Evolutionary conservation across 306 rosid genomes (phyloP).

Genomic region (Elaeagnus macrophylla): DNA sequence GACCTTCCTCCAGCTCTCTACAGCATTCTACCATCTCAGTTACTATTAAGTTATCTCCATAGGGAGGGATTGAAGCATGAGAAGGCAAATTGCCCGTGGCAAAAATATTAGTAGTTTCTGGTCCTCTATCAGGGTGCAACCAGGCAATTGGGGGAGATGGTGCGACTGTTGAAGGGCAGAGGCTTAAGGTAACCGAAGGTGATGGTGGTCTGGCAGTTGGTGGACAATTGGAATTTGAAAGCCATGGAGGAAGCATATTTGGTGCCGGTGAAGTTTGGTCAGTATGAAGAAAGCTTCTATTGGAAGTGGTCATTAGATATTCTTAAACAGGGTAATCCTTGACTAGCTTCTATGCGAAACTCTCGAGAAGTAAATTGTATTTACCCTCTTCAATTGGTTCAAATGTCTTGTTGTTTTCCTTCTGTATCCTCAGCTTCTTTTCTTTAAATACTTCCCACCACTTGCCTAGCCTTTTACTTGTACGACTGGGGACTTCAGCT

Average conservation of each 20-base stretch:
- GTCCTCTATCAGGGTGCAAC: constrained; percentile 69
- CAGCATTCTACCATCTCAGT: constrained; percentile 76
- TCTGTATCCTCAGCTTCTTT: constrained; percentile 66
- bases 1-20: constrained; percentile 83
- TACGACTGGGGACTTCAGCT: constrained; percentile 69
- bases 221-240: constrained; percentile 47
- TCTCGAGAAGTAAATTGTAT: constrained; percentile 62
- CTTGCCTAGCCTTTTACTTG: constrained; percentile 81
- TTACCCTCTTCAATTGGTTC: constrained; percentile 55
- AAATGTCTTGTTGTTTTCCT: constrained; percentile 34
- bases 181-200: constrained; percentile 79
- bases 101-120: constrained; percentile 42
- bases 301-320: constrained; percentile 69
- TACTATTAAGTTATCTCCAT: constrained; percentile 47
- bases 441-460: constrained; percentile 94
- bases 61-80: constrained; percentile 34
- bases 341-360: constrained; percentile 64
- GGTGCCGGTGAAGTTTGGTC: constrained; percentile 46
- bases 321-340: constrained; percentile 39
- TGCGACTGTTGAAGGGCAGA: constrained; percentile 65
- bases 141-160: constrained; percentile 59
- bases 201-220: constrained; percentile 57
- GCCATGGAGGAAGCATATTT: constrained; percentile 79
- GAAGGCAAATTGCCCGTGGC: constrained; percentile 47
- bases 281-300: constrained; percentile 50